Conservation (phyloP, 106 monocot species). For the Allium sativum region DNA sequence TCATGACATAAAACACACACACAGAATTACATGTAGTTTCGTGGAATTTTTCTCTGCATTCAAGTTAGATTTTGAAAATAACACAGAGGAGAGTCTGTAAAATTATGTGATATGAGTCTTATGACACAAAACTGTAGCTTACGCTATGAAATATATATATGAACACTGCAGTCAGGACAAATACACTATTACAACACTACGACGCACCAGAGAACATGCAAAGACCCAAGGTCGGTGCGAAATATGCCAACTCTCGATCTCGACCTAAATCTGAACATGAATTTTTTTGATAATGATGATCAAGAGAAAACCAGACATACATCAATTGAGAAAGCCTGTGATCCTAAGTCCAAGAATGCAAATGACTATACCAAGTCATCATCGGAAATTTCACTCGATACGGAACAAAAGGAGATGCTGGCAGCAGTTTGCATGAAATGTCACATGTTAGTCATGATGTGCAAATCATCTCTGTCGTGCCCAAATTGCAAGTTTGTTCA, state of each 20-base stretch:
- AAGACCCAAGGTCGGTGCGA: constrained; percentile 22
- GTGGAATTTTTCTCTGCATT: no score
- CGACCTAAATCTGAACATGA: constrained; percentile 36
- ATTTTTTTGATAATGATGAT: not conserved
- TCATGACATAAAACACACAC: no score
- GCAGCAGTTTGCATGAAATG: constrained; percentile 51
- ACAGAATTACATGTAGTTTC: no score
- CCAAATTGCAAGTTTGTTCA: constrained; percentile 68
- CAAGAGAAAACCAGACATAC: not conserved
- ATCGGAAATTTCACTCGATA: not conserved
- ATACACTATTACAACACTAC: constrained; percentile 58
- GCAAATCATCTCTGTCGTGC: constrained; percentile 43
- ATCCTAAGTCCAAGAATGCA: not conserved
- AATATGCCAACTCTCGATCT: constrained; percentile 25
- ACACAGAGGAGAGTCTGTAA: no score
- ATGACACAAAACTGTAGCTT: no score
- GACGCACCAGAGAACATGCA: constrained; percentile 41
- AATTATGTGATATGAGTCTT: no score
- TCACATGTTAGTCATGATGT: constrained; percentile 66
- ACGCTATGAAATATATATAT: not conserved
- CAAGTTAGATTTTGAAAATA: no score
- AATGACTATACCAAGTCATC: no score
- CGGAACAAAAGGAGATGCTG: constrained; percentile 38
- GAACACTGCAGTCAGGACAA: constrained; percentile 37
- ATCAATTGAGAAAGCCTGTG: not conserved